These are phyloP conservation scores for Climacium dendroides DNA, from an alignment of 225 moss, liverwort and hornwort species.

Conservation along the genomic window DNA sequence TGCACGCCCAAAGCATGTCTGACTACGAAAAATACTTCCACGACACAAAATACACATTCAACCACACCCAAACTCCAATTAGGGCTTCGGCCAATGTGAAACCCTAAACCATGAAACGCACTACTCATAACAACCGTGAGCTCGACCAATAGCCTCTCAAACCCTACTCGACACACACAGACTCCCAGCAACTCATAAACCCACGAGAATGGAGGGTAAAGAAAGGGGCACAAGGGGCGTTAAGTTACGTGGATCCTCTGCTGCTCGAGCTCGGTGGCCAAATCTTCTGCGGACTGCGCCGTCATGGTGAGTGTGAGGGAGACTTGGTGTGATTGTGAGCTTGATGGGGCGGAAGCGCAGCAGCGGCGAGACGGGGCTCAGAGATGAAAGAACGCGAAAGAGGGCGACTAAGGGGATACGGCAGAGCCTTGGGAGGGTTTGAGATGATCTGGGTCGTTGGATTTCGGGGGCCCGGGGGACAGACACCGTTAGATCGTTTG, in stretches of 20 bases:
- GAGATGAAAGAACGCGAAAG: neutral
- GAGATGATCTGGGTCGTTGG: neutral
- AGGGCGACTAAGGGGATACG: neutral
- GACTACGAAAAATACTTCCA: neutral
- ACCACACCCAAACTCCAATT: neutral
- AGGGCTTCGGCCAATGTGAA: neutral
- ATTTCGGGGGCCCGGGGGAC: too few relatives aligned
- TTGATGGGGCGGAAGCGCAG: neutral
- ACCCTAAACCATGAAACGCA: neutral
- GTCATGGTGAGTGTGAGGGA: constrained; percentile 38
- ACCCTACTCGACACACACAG: neutral
- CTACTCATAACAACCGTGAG: neutral
- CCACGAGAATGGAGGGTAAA: neutral
- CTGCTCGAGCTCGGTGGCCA: constrained; percentile 94
- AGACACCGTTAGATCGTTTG: neutral
- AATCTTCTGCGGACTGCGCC: constrained; percentile 70
- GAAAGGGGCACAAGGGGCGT: neutral
- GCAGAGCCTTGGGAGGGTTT: neutral
- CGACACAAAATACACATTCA: neutral
- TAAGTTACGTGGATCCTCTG: constrained; percentile 71
- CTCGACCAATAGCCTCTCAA: neutral
- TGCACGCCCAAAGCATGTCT: neutral
- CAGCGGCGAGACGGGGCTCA: neutral
- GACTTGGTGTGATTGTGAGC: neutral
- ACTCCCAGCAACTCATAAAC: neutral